Conservation (phyloP, 306 rosid genomes). For the Ormosia semicastrata region DNA sequence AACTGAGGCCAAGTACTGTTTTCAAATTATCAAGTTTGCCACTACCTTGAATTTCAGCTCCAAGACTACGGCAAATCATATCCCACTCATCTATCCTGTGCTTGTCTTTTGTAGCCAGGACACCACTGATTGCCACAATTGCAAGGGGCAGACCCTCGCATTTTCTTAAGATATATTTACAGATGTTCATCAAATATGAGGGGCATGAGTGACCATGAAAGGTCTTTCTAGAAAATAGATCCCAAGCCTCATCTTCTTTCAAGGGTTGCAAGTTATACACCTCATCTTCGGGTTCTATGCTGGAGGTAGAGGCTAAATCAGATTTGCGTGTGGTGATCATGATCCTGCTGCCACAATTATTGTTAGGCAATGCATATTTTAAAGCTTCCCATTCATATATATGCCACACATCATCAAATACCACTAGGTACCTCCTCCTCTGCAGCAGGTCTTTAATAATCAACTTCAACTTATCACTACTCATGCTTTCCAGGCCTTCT, state of each 20-base stretch:
- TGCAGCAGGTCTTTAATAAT: slow-evolving; percentile 39
- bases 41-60: slow-evolving; percentile 39
- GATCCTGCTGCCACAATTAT: slow-evolving; percentile 46
- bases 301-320: slow-evolving; percentile 35
- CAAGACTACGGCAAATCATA: slow-evolving; percentile 36
- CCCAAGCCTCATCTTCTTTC: slow-evolving; percentile 44
- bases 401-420: slow-evolving; percentile 59
- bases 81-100: slow-evolving; percentile 51
- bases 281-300: slow-evolving; percentile 29
- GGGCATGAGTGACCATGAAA: slow-evolving; percentile 49
- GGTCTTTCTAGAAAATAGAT: slow-evolving; percentile 44
- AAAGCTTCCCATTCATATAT: slow-evolving; percentile 49
- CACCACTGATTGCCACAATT: slow-evolving; percentile 54
- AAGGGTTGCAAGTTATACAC: slow-evolving; percentile 42
- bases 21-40: slow-evolving; percentile 38
- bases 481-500: slow-evolving; percentile 42
- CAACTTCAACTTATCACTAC: slow-evolving; percentile 26
- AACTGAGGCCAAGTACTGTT: slow-evolving; percentile 43
- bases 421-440: slow-evolving; percentile 50
- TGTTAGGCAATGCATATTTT: slow-evolving; percentile 52
- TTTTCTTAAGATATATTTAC: slow-evolving; percentile 34
- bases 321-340: slow-evolving; percentile 55
- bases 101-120: slow-evolving; percentile 51
- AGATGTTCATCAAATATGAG: slow-evolving; percentile 33
- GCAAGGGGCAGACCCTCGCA: slow-evolving; percentile 78